phyloP scores from a whole-genome alignment of 345 rosid genomes.

The Pugionium dolabratum region DNA sequence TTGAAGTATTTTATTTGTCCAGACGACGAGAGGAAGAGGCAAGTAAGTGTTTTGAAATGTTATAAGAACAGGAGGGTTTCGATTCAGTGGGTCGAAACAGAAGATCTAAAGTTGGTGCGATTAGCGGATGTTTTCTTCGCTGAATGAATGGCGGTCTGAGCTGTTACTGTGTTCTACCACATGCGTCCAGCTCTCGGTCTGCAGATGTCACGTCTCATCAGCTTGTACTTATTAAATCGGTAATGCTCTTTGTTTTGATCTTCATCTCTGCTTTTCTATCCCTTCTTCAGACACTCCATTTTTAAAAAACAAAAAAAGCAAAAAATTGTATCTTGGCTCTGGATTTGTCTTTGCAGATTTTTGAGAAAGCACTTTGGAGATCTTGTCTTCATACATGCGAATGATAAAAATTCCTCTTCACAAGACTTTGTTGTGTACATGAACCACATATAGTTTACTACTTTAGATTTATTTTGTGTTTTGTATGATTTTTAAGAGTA shows the following conservation, averaged over 20 bases:
- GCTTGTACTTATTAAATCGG: conserved; percentile 73
- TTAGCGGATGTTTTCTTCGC: conserved; percentile 65
- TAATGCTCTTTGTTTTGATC: conserved; percentile 28
- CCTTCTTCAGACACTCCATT: not conserved
- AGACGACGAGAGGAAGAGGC: conserved; percentile 72
- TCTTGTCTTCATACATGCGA: conserved; percentile 53
- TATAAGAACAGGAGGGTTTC: conserved; percentile 35
- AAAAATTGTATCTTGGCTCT: not conserved
- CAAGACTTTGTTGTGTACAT: conserved; percentile 59
- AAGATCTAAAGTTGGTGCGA: conserved; percentile 49
- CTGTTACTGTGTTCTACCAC: conserved; percentile 63
- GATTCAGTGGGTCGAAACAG: conserved; percentile 37
- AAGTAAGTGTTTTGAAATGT: conserved; percentile 41
- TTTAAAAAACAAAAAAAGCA: too few species aligned
- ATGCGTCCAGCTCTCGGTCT: conserved; percentile 74
- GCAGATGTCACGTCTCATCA: conserved; percentile 73
- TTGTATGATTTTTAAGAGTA: not conserved
- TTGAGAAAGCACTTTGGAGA: conserved; percentile 68
- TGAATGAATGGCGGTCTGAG: conserved; percentile 67
- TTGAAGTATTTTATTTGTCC: conserved; percentile 80
- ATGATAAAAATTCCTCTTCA: conserved; percentile 43
- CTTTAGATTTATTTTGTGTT: not conserved
- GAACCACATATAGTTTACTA: conserved; percentile 3
- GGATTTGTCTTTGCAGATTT: conserved; percentile 48
- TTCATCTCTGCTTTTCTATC: not conserved